A percentile compares a stretch with the other conserved stretches of the same genome.
phyloP scores from a whole-genome alignment of 179 eudicot species.

The Spinacia oleracea region DNA sequence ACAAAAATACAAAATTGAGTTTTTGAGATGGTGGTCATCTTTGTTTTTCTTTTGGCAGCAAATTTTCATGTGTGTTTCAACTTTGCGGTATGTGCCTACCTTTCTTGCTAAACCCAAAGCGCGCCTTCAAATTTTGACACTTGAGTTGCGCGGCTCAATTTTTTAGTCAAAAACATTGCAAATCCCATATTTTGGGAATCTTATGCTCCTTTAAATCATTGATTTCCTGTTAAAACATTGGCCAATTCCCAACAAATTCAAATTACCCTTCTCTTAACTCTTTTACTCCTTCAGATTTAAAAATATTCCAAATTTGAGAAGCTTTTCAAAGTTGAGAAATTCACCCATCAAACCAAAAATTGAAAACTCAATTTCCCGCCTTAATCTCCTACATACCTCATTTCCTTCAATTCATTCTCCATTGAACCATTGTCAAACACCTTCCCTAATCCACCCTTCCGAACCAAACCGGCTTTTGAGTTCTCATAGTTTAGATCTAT shows the following conservation, averaged over 20 bases:
- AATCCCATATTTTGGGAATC: conserved; percentile 2
- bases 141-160: background rate
- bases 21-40: too few species aligned
- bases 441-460: background rate
- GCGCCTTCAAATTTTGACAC: background rate
- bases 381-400: background rate
- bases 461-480: background rate
- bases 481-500: background rate
- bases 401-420: background rate
- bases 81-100: background rate
- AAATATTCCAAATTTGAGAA: background rate
- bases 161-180: background rate
- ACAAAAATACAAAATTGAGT: too few species aligned
- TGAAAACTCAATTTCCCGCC: background rate
- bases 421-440: background rate
- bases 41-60: too few species aligned
- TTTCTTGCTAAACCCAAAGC: background rate
- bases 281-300: background rate
- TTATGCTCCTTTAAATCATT: background rate
- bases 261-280: background rate
- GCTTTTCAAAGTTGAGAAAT: background rate
- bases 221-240: background rate
- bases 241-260: background rate
- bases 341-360: background rate
- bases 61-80: background rate